Base-by-base conservation (phyloP, 495 filamentous ascomycete species). In the Hyaloscypha hepaticicola region DNA sequence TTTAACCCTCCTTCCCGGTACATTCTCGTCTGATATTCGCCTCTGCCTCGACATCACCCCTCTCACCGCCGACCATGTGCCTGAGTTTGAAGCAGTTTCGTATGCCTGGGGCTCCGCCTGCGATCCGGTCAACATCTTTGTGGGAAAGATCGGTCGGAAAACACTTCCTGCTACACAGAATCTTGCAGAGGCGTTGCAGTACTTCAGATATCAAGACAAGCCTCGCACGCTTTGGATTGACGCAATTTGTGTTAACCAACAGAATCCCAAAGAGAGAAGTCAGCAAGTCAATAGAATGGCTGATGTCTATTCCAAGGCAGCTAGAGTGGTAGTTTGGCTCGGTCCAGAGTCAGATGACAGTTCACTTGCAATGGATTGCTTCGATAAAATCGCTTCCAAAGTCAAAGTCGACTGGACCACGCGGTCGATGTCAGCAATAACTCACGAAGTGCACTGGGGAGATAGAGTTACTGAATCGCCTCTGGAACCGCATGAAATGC, bases 231-330 rank as follows among this genome's bases (percentile, higher is more conserved):
- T 77, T 0, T 77, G 74, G 75, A 68, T 76, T 25, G 73, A 77
- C 59, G 71, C 69, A 19, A 65, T 76, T 25, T 77, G 75, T 60
- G 74, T 77, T 61, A 71, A 77, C 49, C 75, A 77, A 63, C n/a
- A 62, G 2, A 63, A 77, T 61, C 41, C 61, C 1, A 38, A 57
- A 7, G 77, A 79, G 59, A 71, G 71, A 19, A 69, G 61, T 21
- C 51, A 61, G 1, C 77, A 79, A 63, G 70, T 79, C 3, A 48
- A 48, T 1, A 55, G 70, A 5, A 79, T 77, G 75, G 61, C 63
- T 0, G 60, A 70, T 7, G 72, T 79, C 19, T 79, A 74, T 41
- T 53, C 41, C 5, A 41, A 41, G 19, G 73, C 75, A 6, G 55
- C 21, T 1, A 21, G 34, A 1, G 71, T 74, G 9, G 41, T 74